Evolutionary conservation across 2,329 filamentous ascomycete genomes (phyloP), one percentile per base, ranked within the genome.

Genomic region (Metarhizium humberi): DNA sequence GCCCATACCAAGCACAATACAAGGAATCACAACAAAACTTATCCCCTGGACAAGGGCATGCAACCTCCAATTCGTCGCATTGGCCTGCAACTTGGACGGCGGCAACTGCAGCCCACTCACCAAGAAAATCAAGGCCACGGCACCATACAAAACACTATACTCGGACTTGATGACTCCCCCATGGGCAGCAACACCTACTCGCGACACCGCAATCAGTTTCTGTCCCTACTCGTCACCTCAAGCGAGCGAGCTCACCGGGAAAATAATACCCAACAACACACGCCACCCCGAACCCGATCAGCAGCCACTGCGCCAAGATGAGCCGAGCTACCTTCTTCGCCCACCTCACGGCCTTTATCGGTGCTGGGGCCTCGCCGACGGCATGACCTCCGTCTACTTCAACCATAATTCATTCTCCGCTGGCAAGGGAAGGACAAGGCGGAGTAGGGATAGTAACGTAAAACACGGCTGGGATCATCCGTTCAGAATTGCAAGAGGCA

Each of bases 31-130:
- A 3, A 87, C 70, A 64, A 87, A 88, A 55, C 82, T 86, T 58
- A 83, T 82, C 1, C 79, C 75, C 64, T 90, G 87, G 1, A 87
- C 83, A 30, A 87, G 75, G 10, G 84, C 63, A 62, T 90, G 86
- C 16, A 89, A 71, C 20, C 84, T 79, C 84, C 83, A 88, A 56
- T 87, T 85, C 55, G 76, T 75, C 56, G 81, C 75, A 62, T 88
- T 86, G 52, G 75, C 70, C 47, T 79, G 69, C 10, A 89, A 72
- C 61, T 87, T 81, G 38, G 76, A 25, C 25, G 25, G 25, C 25
- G 25, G 25, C 25, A 25, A 25, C 25, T 25, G 25, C 25, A 25
- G 25, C 4, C 25, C 25, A 25, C 25, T 25, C 25, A 25, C 25
- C 25, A 25, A 25, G 25, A 25, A 25, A 25, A 25, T 25, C 0